phyloP scores from a whole-genome alignment of 345 rosid species.

The Brassica rapa region DNA sequence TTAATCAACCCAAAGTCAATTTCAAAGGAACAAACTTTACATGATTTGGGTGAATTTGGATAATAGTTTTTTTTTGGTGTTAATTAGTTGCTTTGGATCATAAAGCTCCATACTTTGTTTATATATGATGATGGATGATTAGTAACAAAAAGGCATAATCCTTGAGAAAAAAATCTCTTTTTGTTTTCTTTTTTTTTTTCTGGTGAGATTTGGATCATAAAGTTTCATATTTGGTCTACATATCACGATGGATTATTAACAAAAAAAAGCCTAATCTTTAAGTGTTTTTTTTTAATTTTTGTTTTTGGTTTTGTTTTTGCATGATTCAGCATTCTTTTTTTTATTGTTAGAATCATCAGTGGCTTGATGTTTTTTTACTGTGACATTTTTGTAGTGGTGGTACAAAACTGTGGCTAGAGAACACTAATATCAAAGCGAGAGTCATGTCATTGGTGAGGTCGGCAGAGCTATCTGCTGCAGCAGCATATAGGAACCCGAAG shows the following conservation, averaged over 20 bases:
- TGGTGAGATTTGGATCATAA: constrained; percentile 10
- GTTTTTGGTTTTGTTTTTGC: not conserved
- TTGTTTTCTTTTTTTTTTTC: not conserved
- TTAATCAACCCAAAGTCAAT: not conserved
- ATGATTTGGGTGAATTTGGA: not conserved
- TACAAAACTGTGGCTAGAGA: constrained; percentile 31
- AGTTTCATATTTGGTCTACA: not conserved
- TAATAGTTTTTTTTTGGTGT: not conserved
- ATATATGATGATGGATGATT: not conserved
- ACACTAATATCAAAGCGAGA: constrained; percentile 28
- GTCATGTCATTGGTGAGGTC: constrained; percentile 72
- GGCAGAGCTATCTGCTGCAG: constrained; percentile 54
- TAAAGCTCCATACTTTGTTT: not conserved
- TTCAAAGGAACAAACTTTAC: not conserved
- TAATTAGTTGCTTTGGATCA: constrained; percentile 2
- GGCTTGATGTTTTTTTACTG: not conserved
- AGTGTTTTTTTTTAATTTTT: not conserved
- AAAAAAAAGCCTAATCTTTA: not conserved
- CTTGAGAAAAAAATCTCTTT: not conserved
- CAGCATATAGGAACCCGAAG: constrained; percentile 56
- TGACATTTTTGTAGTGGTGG: constrained; percentile 27
- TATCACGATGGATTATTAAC: not conserved
- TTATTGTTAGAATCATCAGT: constrained; percentile 9
- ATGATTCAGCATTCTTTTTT: not conserved
- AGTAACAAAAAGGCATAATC: constrained; percentile 9